Conservation (phyloP, 495 filamentous ascomycete species). For the Aspergillus nidulans region DNA sequence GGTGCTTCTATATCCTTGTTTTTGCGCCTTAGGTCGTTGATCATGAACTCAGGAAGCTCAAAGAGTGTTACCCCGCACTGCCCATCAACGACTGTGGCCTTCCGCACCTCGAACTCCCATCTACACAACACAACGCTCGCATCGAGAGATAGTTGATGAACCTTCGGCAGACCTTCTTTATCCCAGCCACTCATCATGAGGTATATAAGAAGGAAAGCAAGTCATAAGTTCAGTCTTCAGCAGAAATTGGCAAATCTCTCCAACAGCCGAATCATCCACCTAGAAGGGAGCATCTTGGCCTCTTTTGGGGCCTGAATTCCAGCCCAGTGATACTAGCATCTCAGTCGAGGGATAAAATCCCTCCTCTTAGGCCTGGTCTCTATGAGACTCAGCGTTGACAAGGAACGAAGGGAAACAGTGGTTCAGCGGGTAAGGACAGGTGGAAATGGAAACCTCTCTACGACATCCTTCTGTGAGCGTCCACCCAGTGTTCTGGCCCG, state of each 20-base stretch:
- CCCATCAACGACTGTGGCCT: neutral
- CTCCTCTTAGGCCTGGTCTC: neutral
- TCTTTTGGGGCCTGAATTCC: conserved; percentile 11
- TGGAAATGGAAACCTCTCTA: conserved; percentile 13
- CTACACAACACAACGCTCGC: conserved; percentile 24
- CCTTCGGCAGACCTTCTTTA: too few relatives aligned
- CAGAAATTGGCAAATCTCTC: conserved; percentile 28
- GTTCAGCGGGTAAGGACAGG: neutral
- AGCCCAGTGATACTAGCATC: conserved; percentile 21
- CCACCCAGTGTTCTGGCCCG: conserved; percentile 2
- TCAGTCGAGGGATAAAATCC: neutral
- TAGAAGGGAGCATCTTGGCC: conserved; percentile 20
- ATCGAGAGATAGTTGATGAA: conserved; percentile 31
- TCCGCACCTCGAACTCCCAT: conserved; percentile 16
- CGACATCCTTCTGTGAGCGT: conserved; percentile 20
- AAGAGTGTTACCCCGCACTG: conserved; percentile 28
- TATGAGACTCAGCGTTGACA: neutral
- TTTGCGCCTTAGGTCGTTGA: conserved; percentile 22
- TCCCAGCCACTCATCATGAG: too few relatives aligned
- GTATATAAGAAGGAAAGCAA: too few relatives aligned
- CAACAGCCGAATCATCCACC: conserved; percentile 15
- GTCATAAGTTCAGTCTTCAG: conserved; percentile 15
- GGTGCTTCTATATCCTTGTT: conserved; percentile 14
- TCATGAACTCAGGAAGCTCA: conserved; percentile 22
- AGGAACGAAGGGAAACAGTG: neutral